Percentiles rank a stretch among this genome's conserved stretches.
phyloP scores from a whole-genome alignment of 345 rosid genomes.

The Aquilaria sinensis region DNA sequence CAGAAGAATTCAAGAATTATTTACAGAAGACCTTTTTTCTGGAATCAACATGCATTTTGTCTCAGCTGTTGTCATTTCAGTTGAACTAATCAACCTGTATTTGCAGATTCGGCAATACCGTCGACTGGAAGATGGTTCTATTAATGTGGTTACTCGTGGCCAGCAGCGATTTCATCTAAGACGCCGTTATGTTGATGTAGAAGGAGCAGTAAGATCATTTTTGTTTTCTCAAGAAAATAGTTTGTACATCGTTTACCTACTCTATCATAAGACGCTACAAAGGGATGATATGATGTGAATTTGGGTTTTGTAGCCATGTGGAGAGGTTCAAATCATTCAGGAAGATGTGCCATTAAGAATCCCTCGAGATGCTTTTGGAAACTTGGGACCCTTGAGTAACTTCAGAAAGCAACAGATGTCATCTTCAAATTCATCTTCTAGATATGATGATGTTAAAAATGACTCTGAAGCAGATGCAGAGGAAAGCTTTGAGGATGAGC shows the following conservation, averaged over 20 bases:
- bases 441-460: slow-evolving; percentile 31
- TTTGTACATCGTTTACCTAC: neutral
- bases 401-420: slow-evolving; percentile 17
- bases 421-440: slow-evolving; percentile 29
- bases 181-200: slow-evolving; percentile 77
- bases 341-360: slow-evolving; percentile 81
- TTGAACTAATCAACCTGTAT: neutral
- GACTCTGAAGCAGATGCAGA: slow-evolving; percentile 59
- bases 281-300: slow-evolving; percentile 17
- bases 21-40: too few relatives aligned
- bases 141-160: slow-evolving; percentile 89
- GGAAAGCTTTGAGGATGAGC: slow-evolving; percentile 78
- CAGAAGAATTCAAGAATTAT: too few relatives aligned
- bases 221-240: neutral
- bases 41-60: too few relatives aligned
- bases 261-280: neutral
- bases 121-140: slow-evolving; percentile 73
- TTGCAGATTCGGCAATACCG: slow-evolving; percentile 84
- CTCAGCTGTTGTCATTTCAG: neutral
- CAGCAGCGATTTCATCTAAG: slow-evolving; percentile 76
- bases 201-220: slow-evolving; percentile 68
- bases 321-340: slow-evolving; percentile 81
- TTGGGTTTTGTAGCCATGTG: slow-evolving; percentile 45
- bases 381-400: slow-evolving; percentile 41
- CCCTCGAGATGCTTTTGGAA: slow-evolving; percentile 68